Conservation (phyloP, 176 grass and related monocot species). For the Aegilops speltoides region DNA sequence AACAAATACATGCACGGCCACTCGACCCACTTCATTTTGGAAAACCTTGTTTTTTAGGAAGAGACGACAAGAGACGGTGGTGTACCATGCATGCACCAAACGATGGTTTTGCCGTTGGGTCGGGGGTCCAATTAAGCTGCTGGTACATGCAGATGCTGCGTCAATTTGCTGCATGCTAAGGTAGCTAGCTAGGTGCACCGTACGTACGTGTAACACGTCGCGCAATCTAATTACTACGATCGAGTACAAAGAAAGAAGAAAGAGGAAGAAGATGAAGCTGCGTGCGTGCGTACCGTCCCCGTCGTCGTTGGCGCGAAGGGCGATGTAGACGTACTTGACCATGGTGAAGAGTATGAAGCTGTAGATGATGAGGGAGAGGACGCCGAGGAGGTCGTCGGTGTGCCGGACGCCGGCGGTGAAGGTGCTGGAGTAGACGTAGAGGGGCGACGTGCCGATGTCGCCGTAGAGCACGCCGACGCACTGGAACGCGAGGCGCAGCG, state of each 20-base stretch:
- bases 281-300: conserved; percentile 40
- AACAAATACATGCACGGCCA: background rate
- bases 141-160: background rate
- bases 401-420: conserved; percentile 47
- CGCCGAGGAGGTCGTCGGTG: conserved; percentile 62
- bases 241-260: no score
- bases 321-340: conserved; percentile 71
- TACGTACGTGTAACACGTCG: background rate
- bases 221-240: background rate
- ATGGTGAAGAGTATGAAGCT: conserved; percentile 63
- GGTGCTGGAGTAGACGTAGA: conserved; percentile 76
- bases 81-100: no score
- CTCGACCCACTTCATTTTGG: background rate
- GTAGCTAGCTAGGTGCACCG: background rate
- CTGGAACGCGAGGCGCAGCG: conserved; percentile 55
- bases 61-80: no score
- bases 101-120: no score
- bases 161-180: background rate
- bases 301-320: conserved; percentile 63
- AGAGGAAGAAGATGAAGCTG: background rate
- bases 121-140: no score
- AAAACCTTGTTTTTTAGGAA: background rate
- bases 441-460: conserved; percentile 71
- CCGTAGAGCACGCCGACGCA: conserved; percentile 69
- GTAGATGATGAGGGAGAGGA: conserved; percentile 74